These are phyloP conservation scores for Fistulifera pelliculosa DNA, from an alignment of 108 stramenopile genomes.

Conservation along the genomic window DNA sequence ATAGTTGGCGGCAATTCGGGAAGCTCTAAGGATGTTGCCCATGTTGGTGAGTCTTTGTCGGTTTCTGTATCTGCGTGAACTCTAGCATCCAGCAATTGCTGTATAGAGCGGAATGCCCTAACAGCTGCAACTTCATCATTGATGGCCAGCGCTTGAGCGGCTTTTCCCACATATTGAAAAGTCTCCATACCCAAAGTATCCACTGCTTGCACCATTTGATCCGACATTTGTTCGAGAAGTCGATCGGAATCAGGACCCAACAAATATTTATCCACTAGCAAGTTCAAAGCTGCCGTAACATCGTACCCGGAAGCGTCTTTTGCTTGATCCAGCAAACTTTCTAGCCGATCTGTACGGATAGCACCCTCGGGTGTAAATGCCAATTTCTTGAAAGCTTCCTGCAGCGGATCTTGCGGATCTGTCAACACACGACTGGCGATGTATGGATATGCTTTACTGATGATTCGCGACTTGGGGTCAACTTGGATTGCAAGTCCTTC, in stretches of 20 bases:
- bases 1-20: slow-evolving; percentile 66
- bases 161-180: slow-evolving; percentile 46
- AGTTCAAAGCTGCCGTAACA: slow-evolving; percentile 75
- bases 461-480: slow-evolving; percentile 82
- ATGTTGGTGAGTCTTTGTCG: slow-evolving; percentile 15
- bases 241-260: slow-evolving; percentile 62
- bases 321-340: slow-evolving; percentile 82
- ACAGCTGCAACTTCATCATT: slow-evolving; percentile 58
- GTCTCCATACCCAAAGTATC: slow-evolving; percentile 69
- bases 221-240: slow-evolving; percentile 54
- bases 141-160: slow-evolving; percentile 41
- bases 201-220: slow-evolving; percentile 66
- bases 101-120: slow-evolving; percentile 56
- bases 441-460: slow-evolving; percentile 91
- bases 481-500: slow-evolving; percentile 95
- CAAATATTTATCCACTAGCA: slow-evolving; percentile 62
- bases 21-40: slow-evolving; percentile 13
- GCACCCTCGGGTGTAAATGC: slow-evolving; percentile 73
- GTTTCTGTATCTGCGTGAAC: slow-evolving; percentile 11
- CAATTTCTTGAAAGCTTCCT: slow-evolving; percentile 71
- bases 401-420: slow-evolving; percentile 72
- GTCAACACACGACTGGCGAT: slow-evolving; percentile 91
- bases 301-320: slow-evolving; percentile 63
- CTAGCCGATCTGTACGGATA: slow-evolving; percentile 86
- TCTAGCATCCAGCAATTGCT: slow-evolving; percentile 18